Conservation (phyloP, 495 filamentous ascomycete genomes). For the Platismatia glauca region DNA sequence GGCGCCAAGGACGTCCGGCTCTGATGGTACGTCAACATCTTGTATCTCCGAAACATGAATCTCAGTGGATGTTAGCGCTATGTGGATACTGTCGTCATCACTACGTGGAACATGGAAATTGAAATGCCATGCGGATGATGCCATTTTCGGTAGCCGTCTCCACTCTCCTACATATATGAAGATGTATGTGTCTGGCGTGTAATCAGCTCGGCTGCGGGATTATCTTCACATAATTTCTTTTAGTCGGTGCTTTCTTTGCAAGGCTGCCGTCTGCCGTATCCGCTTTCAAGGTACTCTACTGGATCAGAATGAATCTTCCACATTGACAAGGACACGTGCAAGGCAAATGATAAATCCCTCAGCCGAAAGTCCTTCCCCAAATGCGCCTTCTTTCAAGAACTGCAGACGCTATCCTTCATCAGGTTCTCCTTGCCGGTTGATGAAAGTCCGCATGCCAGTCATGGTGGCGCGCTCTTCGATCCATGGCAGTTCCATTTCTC, state of each 20-base stretch:
- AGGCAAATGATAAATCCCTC: background rate
- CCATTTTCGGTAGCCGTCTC: too few species aligned
- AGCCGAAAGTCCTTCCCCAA: background rate
- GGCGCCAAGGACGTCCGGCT: background rate
- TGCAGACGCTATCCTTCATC: background rate
- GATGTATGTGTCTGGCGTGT: background rate
- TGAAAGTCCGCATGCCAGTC: conserved; percentile 20
- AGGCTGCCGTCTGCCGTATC: background rate
- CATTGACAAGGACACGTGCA: background rate
- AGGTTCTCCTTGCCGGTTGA: conserved; percentile 10
- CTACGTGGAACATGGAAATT: too few species aligned
- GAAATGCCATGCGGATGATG: too few species aligned
- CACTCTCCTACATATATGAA: background rate
- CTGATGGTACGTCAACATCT: background rate
- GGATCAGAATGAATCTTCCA: background rate
- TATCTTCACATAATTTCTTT: background rate
- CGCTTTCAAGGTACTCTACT: background rate
- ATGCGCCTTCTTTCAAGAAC: background rate
- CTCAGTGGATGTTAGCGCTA: background rate
- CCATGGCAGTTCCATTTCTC: background rate
- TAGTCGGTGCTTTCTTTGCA: background rate
- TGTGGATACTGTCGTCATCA: background rate
- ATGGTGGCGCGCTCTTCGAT: conserved; percentile 13
- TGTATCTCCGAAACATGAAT: background rate
- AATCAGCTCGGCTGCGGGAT: background rate